Evolutionary conservation across 495 filamentous ascomycete genomes (phyloP), one percentile per base, ranked within the genome.

Genomic region (Alectoria sarmentosa): DNA sequence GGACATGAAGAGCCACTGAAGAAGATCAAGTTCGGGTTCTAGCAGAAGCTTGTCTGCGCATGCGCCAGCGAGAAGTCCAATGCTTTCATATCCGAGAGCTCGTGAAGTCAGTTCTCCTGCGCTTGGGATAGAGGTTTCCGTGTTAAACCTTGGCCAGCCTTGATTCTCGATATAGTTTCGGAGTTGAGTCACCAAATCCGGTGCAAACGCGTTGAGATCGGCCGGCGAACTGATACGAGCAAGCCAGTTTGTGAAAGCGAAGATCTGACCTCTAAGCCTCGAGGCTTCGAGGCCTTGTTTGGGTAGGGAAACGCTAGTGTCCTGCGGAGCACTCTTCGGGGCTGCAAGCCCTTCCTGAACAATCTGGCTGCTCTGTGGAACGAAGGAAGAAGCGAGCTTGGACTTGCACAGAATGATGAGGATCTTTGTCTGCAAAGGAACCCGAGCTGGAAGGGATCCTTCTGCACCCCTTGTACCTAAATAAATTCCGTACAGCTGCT

Each of bases 221-320:
- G 77, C 78, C 13, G 76, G 73, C 15, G 84, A 83, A 30, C 85
- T 89, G 70, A 90, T 88, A 54, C 88, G 83, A 10, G 91, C 90
- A 28, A 92, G 84, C 86, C 92, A 96, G 54, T 90, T 91, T 37
- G 92, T 87, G 69, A 91, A 95, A 52, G 85, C 85, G 70, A 98
- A 92, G n/a, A 95, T 83, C 34, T 92, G 90, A 56, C 86, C 85
- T 55, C 52, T 55, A 30, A 97, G 76, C 69, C 90, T 90, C 14
- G 83, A 80, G 9, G 82, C 83, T 72, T 91, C 88, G n/a, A 90
- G 75, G 2, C 88, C 87, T 60, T 82, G 74, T 23, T 73, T 72
- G 1, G 72, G 77, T 32, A 81, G 73, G 61, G 80, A 76, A 42
- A 78, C 76, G 62, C 75, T 83, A 69, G 69, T 63, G 44, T 73